Percentiles rank a stretch among this genome's conserved stretches.
Conservation (phyloP, 2,329 filamentous ascomycete genomes). For the Aspergillus cejpii region DNA sequence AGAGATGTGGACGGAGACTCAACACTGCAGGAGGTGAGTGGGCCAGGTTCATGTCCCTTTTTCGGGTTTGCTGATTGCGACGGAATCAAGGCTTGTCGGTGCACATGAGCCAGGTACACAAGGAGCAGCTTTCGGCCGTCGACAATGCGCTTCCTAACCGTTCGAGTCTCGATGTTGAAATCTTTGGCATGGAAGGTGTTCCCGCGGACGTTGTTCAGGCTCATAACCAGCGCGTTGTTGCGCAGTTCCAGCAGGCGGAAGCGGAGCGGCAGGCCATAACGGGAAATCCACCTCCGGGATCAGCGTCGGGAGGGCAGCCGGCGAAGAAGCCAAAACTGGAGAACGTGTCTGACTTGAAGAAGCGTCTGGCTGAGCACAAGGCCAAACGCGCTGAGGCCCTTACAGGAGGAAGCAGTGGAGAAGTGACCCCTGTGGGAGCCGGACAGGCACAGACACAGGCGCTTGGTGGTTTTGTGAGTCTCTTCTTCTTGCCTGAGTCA, state of each 20-base stretch:
- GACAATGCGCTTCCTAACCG: slow-evolving; percentile 89
- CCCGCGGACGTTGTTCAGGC: slow-evolving; percentile 75
- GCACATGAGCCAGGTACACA: slow-evolving; percentile 98
- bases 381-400: slow-evolving; percentile 58
- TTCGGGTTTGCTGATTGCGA: not conserved
- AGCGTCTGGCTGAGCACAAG: slow-evolving; percentile 69
- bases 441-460: slow-evolving; percentile 45
- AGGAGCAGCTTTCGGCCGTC: slow-evolving; percentile 77
- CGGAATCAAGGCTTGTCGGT: slow-evolving; percentile 68
- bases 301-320: slow-evolving; percentile 39
- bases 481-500: not conserved
- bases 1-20: slow-evolving; percentile 75
- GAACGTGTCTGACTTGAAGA: slow-evolving; percentile 68
- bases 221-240: slow-evolving; percentile 79
- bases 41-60: slow-evolving; percentile 3
- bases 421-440: slow-evolving; percentile 49
- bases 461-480: slow-evolving; percentile 55
- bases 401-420: slow-evolving; percentile 51
- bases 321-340: slow-evolving; percentile 66
- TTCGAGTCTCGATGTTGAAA: slow-evolving; percentile 80
- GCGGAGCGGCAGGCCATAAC: slow-evolving; percentile 74
- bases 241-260: slow-evolving; percentile 78
- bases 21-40: slow-evolving; percentile 86
- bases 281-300: slow-evolving; percentile 70
- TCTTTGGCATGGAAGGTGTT: slow-evolving; percentile 97